Evolutionary conservation across 345 rosid species (phyloP).

Genomic region (Aethionema arabicum): DNA sequence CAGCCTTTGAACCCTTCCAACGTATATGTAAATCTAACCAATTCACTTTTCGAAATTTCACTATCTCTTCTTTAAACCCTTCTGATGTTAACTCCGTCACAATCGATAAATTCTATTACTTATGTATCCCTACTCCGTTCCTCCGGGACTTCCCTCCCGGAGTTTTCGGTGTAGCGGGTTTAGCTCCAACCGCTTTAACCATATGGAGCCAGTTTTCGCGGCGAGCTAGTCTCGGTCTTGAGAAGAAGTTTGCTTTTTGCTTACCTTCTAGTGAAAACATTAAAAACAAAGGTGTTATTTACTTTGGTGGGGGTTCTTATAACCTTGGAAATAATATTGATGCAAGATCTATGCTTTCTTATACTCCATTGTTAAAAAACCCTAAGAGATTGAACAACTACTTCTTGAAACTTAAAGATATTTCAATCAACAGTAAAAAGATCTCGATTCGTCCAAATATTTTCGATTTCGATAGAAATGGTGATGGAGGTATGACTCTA

Average conservation of each 20-base stretch:
- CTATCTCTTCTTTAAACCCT: constrained; percentile 33
- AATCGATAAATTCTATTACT: constrained; percentile 7
- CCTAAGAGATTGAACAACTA: constrained; percentile 31
- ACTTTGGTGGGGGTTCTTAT: constrained; percentile 40
- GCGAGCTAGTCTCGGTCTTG: constrained; percentile 15
- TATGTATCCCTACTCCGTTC: constrained; percentile 35
- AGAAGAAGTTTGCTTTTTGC: constrained; percentile 42
- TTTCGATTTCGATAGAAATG: constrained; percentile 30
- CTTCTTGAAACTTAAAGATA: constrained; percentile 34
- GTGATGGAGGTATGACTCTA: constrained; percentile 40
- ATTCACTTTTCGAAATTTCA: constrained; percentile 17
- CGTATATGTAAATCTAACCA: constrained; percentile 22
- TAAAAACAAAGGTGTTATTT: constrained; percentile 31
- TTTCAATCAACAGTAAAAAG: constrained; percentile 20
- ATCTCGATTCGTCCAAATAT: constrained; percentile 16
- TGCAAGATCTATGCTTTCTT: constrained; percentile 33
- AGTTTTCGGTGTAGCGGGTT: constrained; percentile 36
- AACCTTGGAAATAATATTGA: constrained; percentile 31
- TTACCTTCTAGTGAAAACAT: constrained; percentile 33
- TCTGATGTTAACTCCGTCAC: constrained; percentile 20
- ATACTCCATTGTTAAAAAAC: constrained; percentile 28
- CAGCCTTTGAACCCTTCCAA: constrained; percentile 38
- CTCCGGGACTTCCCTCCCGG: constrained; percentile 34
- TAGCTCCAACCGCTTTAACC: constrained; percentile 32
- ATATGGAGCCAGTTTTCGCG: constrained; percentile 31